Evolutionary conservation across 1,284 basidiomycete genomes (phyloP).

Genomic region (Volvariella volvacea): DNA sequence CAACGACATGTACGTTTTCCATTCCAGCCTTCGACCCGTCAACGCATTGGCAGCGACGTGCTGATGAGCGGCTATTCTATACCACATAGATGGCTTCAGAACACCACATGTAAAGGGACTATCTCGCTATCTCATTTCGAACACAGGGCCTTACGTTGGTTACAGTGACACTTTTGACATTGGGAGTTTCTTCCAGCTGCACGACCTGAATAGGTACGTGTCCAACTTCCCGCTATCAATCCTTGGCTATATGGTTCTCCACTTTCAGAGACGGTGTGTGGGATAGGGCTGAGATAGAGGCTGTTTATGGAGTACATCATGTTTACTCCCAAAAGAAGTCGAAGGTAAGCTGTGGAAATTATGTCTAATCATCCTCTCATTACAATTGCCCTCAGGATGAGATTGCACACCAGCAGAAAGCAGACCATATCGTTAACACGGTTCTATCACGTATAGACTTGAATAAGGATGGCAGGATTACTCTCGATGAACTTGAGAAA

Average conservation of each 20-base stretch:
- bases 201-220: conserved; percentile 80
- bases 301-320: conserved; percentile 94
- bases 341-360: conserved; percentile 34
- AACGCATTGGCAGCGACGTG: background rate
- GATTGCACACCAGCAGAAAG: conserved; percentile 78
- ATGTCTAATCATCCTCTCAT: background rate
- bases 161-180: conserved; percentile 72
- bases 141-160: conserved; percentile 5
- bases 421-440: conserved; percentile 71
- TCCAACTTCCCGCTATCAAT: background rate
- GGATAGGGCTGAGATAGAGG: conserved; percentile 81
- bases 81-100: conserved; percentile 68
- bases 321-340: conserved; percentile 86
- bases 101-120: conserved; percentile 66
- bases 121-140: background rate
- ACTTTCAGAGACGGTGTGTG: conserved; percentile 57
- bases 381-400: conserved; percentile 46
- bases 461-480: conserved; percentile 73
- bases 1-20: conserved; percentile 46
- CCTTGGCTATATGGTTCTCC: background rate
- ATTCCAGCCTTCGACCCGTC: background rate
- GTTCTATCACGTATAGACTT: conserved; percentile 77
- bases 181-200: conserved; percentile 80
- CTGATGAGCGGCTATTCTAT: background rate
- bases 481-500: conserved; percentile 73